Base-by-base conservation (phyloP, 257 asterid species). In the Solanum bulbocastanum region DNA sequence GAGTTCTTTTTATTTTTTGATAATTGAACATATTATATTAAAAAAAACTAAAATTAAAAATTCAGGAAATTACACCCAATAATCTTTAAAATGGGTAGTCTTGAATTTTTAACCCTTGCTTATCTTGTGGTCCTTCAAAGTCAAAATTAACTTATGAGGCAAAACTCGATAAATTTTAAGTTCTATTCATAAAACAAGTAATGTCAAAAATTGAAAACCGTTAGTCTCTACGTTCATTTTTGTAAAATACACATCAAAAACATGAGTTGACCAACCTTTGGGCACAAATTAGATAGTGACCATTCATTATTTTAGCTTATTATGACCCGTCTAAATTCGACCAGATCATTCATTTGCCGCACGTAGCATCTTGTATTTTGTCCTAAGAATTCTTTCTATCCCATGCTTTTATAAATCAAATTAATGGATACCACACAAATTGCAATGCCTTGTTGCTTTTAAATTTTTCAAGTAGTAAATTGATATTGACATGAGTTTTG, bases 401-500 rank as follows among this genome's bases (percentile, higher is more conserved):
- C 8, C 58, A 46, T 46, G 58, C 58, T 46, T 46, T 14, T 46
- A 46, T 46, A 5, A 2, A 49, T 49, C 8, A 49, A 49, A 49
- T 49, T 49, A 49, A 49, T 49, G 3, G 58, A 49, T 15, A 15
- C 22, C 58, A 49, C 58, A 15, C 22, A 49, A 15, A 5, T 49
- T 49, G 58, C 58, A 49, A 0, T 5, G 65, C 65, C 5, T 56
- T 20, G 25, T 20, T 0, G 2, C 65, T 56, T 56, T 56, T 20
- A 20, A 56, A 0, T 20, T 18, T 0, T 56, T 0, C 0, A 56
- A 56, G 25, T 56, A 56, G 65, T 56, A 20, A 56, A 56, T 56
- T 18, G 2, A 46, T 46, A 14, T 4, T 46, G 5, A 56, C 65
- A 56, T 20, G 65, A 56, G 65, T 56, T 52, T 49, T 56, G 65